Conservation (phyloP, 2,329 filamentous ascomycete species). For the Aspergillus udagawae region DNA sequence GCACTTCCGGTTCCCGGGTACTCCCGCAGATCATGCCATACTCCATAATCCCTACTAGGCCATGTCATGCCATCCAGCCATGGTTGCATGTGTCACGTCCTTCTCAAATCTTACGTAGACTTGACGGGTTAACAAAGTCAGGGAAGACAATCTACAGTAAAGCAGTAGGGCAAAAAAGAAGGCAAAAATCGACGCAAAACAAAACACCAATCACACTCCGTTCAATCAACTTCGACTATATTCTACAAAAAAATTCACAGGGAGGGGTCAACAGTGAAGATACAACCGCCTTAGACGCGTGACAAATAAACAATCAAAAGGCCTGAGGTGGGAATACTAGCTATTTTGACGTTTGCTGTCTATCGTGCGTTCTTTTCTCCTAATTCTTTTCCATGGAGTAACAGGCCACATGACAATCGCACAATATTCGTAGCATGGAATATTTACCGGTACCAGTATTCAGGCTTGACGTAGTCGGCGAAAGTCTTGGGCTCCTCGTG, state of each 20-base stretch:
- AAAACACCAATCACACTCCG: slow-evolving; percentile 15
- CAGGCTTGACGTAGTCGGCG: slow-evolving; percentile 89
- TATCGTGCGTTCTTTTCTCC: background rate
- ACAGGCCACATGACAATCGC: slow-evolving; percentile 8
- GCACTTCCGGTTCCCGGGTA: background rate
- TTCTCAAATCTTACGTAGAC: background rate
- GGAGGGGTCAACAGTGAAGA: slow-evolving; percentile 14
- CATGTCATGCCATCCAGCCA: background rate
- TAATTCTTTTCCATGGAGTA: background rate
- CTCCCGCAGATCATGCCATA: background rate
- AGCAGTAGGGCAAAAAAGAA: background rate
- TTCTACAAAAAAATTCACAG: slow-evolving; percentile 21
- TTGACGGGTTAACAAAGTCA: background rate
- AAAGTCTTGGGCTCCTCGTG: slow-evolving; percentile 90
- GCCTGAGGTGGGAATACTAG: background rate
- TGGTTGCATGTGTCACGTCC: background rate
- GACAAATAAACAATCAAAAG: background rate
- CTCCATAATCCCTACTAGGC: background rate
- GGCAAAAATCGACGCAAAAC: slow-evolving; percentile 6
- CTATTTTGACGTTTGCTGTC: background rate
- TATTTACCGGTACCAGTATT: slow-evolving; percentile 72
- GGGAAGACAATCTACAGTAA: background rate
- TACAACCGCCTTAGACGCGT: background rate
- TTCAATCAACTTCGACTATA: slow-evolving; percentile 27
- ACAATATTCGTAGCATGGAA: slow-evolving; percentile 14